Base-by-base conservation (phyloP, 169 alveolate species). In the Cyclospora cayetanensis region DNA sequence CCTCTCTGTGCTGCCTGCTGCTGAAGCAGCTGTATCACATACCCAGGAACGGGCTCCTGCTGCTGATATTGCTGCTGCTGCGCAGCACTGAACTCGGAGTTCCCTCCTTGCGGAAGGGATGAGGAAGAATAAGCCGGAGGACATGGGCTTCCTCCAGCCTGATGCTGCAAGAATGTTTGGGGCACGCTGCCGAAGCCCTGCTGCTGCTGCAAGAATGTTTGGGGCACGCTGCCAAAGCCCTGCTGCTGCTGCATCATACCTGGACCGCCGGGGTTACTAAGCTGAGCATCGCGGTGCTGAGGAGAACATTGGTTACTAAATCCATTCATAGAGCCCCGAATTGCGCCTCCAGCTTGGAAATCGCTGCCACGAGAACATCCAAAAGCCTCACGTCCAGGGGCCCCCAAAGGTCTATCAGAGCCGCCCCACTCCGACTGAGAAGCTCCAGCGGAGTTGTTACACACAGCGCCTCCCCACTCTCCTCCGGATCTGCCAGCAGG, bases 1-100 rank as follows among this genome's bases (percentile, higher is more conserved):
- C 83, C 83, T 4, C 83, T 35, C 55, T 72, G 83, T 72, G 83
- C 83, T 72, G 83, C 83, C 39, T 72, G 83, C 83, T 72, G 83
- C 83, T 72, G 83, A 52, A 72, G 83, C 83, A 72, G 83, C 31
- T 72, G 83, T 55, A 72, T 72, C 83, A 72, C 83, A 34, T 72
- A 72, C 55, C 34, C 83, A 37, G 83, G 43, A 18, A 50, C 63
- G 27, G 12, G 53, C 52, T 37, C 34, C 41, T 31, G 83, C 83
- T 70, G 53, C 52, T 70, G 83, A 50, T 70, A 53, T 29, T 70
- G 83, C 52, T 70, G 83, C 83, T 60, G 74, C 74, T 60, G 74
- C 74, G 83, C 22, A 72, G 31, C 83, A 52, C 55, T 72, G 83
- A 11, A n/a, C 39, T n/a, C 27, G 25, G 2, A 50, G 22, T 18